Evolutionary conservation across 2,329 filamentous ascomycete genomes (phyloP).

Genomic region (Botryotinia convoluta): DNA sequence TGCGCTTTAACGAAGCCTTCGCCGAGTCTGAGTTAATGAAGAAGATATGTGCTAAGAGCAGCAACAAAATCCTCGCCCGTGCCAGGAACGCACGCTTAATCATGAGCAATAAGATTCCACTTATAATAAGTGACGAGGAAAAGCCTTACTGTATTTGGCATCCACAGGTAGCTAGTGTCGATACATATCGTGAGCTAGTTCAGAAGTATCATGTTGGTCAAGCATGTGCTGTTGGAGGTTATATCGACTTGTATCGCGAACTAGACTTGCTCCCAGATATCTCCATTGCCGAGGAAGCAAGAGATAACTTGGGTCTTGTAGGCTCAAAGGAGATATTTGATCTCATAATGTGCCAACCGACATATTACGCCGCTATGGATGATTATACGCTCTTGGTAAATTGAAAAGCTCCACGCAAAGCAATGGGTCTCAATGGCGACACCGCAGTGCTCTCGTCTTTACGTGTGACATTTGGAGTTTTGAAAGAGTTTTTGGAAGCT

Average conservation of each 20-base stretch:
- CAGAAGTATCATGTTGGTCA: not conserved
- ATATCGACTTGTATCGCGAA: conserved; percentile 1
- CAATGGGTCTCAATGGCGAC: not conserved
- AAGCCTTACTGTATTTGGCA: not conserved
- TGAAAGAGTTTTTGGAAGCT: not conserved
- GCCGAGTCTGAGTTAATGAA: not conserved
- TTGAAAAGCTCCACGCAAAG: fast-evolving
- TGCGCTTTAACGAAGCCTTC: not conserved
- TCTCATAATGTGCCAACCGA: not conserved
- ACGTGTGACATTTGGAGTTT: not conserved
- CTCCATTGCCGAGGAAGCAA: not conserved
- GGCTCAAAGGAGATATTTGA: not conserved
- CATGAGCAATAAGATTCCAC: not conserved
- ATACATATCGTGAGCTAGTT: not conserved
- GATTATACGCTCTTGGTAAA: not conserved
- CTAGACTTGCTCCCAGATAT: not conserved
- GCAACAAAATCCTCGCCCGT: not conserved
- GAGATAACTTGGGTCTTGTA: not conserved
- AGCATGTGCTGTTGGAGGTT: not conserved
- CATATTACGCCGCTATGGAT: fast-evolving
- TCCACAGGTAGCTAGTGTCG: not conserved
- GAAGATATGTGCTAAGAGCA: not conserved
- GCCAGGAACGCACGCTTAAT: not conserved
- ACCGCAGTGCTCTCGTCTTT: not conserved
- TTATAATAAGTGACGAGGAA: not conserved